phyloP scores from a whole-genome alignment of 2,329 filamentous ascomycete species.

The Paecilomyces formosus region DNA sequence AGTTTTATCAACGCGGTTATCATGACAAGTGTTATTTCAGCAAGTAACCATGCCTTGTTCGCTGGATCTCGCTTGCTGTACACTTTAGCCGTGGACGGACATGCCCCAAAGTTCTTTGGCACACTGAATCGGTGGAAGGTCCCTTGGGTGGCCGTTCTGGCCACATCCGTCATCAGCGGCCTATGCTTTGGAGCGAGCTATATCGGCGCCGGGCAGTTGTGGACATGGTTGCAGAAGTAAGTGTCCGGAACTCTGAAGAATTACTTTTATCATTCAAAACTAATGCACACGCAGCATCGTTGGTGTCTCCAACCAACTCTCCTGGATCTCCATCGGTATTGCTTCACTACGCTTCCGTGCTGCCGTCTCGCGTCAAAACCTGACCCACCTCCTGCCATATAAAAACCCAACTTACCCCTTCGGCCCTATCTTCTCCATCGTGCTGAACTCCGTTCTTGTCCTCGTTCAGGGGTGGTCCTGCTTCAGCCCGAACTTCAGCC shows the following conservation, averaged over 20 bases:
- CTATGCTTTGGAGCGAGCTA: constrained; percentile 60
- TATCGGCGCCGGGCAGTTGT: constrained; percentile 58
- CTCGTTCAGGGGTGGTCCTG: constrained; percentile 55
- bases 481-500: constrained; percentile 53
- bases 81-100: constrained; percentile 45
- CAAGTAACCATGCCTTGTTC: constrained; percentile 54
- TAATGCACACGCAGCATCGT: constrained; percentile 42
- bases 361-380: constrained; percentile 50
- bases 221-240: constrained; percentile 60
- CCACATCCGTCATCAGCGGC: constrained; percentile 47
- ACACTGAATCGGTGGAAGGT: constrained; percentile 43
- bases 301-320: constrained; percentile 60
- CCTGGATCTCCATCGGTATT: constrained; percentile 56
- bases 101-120: constrained; percentile 52
- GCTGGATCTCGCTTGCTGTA: constrained; percentile 52
- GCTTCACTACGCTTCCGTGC: constrained; percentile 59
- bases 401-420: constrained; percentile 61
- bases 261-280: background rate
- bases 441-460: constrained; percentile 53
- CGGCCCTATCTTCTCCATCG: constrained; percentile 50
- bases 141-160: constrained; percentile 49
- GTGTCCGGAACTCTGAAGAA: constrained; percentile 7
- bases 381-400: constrained; percentile 56
- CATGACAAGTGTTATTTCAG: constrained; percentile 51
- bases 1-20: constrained; percentile 57